Percentiles rank a stretch among this genome's conserved stretches.
Evolutionary conservation across 148 eudicot species (phyloP).

Genomic region (Silene uniflora): DNA sequence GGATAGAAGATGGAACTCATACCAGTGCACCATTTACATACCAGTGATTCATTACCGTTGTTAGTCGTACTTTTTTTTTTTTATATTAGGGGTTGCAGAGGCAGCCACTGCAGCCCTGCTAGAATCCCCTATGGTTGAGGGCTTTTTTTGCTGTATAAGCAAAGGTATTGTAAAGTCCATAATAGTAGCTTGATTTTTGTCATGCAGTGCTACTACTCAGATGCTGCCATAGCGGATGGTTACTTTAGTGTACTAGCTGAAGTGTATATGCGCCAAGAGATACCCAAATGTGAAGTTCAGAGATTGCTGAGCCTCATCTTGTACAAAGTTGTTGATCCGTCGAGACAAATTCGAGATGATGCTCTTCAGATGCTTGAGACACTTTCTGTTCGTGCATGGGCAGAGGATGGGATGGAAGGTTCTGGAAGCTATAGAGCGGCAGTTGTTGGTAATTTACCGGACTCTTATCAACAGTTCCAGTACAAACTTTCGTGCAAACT

Average conservation of each 20-base stretch:
- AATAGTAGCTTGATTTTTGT: constrained; percentile 6
- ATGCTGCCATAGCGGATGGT: constrained; percentile 98
- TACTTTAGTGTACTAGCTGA: constrained; percentile 99
- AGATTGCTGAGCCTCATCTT: constrained; percentile 90
- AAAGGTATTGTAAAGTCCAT: neutral
- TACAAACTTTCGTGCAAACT: constrained; percentile 98
- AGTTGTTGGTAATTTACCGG: constrained; percentile 98
- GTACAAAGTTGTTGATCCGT: constrained; percentile 97
- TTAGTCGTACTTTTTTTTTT: no score
- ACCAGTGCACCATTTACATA: no score
- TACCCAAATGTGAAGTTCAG: constrained; percentile 98
- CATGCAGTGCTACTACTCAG: constrained; percentile 89
- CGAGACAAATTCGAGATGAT: constrained; percentile 98
- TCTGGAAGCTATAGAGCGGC: constrained; percentile 97
- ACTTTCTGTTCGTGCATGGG: constrained; percentile 94
- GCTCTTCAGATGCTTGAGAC: constrained; percentile 99
- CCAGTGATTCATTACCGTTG: no score
- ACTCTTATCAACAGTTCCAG: constrained; percentile 96
- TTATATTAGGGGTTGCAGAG: no score
- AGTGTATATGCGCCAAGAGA: constrained; percentile 99
- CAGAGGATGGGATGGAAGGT: constrained; percentile 84
- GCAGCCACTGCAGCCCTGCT: no score
- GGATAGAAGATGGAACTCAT: no score
- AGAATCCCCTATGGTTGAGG: no score
- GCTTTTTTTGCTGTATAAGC: neutral